These are phyloP conservation scores for Vicia sativa DNA, from an alignment of 306 rosid species.

Conservation along the genomic window DNA sequence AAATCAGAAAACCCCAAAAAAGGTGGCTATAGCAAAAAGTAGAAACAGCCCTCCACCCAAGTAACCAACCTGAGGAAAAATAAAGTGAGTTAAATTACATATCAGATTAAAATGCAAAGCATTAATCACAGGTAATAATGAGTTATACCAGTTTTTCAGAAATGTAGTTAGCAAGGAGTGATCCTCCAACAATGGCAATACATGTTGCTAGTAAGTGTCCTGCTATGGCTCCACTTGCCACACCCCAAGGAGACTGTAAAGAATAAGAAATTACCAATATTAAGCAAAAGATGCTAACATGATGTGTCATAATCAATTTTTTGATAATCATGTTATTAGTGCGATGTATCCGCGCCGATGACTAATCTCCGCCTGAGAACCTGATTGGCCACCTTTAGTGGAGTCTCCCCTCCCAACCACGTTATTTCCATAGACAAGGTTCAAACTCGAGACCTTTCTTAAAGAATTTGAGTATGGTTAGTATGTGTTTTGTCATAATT, in stretches of 20 bases:
- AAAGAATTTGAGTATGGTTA: not conserved
- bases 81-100: conserved; percentile 25
- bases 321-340: not conserved
- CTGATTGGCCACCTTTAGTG: not conserved
- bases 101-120: conserved; percentile 12
- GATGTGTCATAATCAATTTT: not conserved
- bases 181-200: conserved; percentile 87
- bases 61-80: conserved; percentile 82
- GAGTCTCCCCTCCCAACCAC: not conserved
- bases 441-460: not conserved
- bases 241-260: conserved; percentile 95
- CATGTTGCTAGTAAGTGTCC: conserved; percentile 84
- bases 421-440: no score
- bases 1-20: conserved; percentile 77
- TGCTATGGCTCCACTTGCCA: conserved; percentile 90
- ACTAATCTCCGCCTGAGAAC: not conserved
- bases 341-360: not conserved
- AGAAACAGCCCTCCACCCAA: conserved; percentile 86
- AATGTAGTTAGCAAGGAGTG: conserved; percentile 88
- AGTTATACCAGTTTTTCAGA: conserved; percentile 86
- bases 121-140: conserved; percentile 29
- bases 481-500: conserved; percentile 19
- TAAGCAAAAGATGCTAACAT: conserved; percentile 1
- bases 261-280: conserved; percentile 20
- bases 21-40: conserved; percentile 83